Evolutionary conservation across 208 protist genomes (phyloP), one percentile per base, ranked within the genome.

Genomic region (Leishmania major): DNA sequence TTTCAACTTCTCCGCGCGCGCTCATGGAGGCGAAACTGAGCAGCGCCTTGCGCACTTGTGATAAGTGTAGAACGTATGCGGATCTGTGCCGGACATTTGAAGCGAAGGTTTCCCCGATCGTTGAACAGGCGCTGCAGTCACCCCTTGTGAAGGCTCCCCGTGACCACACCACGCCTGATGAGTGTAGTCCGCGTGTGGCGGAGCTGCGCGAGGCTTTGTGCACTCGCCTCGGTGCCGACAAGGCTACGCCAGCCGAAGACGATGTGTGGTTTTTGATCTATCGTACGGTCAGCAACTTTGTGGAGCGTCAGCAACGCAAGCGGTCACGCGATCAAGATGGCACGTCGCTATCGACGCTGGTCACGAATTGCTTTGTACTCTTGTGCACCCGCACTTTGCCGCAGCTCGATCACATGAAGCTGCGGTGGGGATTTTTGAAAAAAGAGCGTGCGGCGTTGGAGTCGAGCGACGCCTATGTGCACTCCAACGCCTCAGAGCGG

Each of bases 261-360:
- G 94, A 97, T 67, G 92, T 97, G 37, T 96, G 93, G 93, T 90
- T 96, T 76, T 90, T 97, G 47, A 66, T 95, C 13, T 89, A 88
- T 78, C 86, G 90, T 6, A 75, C 83, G 55, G 88, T 89, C 8
- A 88, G 83, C n/a, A 78, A 87, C 2, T 40, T 94, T 8, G 76
- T 96, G 7, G 87, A 93, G 75, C 89, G 93, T 31, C 75, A 84
- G 45, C 64, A 83, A 66, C 85, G 89, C 53, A 92, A 94, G 72
- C 85, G 91, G n/a, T 79, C 76, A 57, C 90, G 88, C 37, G 75
- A 81, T 37, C 71, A 79, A n/a, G 84, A 81, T 43, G 83, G 78
- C 67, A 77, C 78, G n/a, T 60, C 74, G 35, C 60, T 84, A 4
- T 81, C 86, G 37, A 64, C 79, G 2, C 35, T 92, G 7, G 83